Conservation (phyloP, 495 filamentous ascomycete species). For the Penicillium lagena region DNA sequence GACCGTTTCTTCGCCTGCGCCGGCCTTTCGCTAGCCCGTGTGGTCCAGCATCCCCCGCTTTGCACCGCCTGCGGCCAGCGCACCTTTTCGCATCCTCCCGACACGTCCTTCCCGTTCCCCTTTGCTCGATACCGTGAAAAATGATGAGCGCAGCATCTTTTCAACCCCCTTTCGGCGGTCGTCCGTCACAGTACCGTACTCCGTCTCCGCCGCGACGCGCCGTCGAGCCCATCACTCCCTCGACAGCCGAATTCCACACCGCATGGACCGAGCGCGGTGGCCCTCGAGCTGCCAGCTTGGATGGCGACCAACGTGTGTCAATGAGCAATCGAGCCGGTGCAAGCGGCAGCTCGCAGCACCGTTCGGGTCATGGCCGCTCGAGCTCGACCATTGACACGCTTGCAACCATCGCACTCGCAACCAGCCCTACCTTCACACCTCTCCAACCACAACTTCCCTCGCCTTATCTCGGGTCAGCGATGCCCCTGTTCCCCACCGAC, state of each 20-base stretch:
- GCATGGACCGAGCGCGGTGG: constrained; percentile 27
- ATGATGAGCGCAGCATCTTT: constrained; percentile 46
- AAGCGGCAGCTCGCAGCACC: constrained; percentile 21
- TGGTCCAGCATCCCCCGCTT: constrained; percentile 42
- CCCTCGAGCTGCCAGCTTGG: constrained; percentile 19
- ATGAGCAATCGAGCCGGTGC: constrained; percentile 12
- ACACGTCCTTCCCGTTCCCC: constrained; percentile 8
- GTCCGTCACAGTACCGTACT: constrained; percentile 46
- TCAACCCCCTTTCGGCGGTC: constrained; percentile 29
- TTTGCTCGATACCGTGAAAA: constrained; percentile 9
- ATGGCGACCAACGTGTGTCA: constrained; percentile 20
- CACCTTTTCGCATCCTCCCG: constrained; percentile 21
- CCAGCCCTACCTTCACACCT: constrained; percentile 38
- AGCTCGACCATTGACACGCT: constrained; percentile 48
- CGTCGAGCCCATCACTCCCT: constrained; percentile 47
- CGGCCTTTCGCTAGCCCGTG: constrained; percentile 44
- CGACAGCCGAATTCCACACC: constrained; percentile 25
- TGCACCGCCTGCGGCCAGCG: constrained; percentile 39
- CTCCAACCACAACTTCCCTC: constrained; percentile 29
- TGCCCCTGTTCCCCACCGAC: constrained; percentile 29
- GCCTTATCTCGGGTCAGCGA: constrained; percentile 16
- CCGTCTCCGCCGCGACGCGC: constrained; percentile 50
- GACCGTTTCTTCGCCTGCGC: constrained; percentile 35
- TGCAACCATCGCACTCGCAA: constrained; percentile 49
- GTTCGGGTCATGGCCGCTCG: constrained; percentile 40